Evolutionary conservation across 179 eudicot species (phyloP), one percentile per base, ranked within the genome.

Genomic region (Beta lomatogona): DNA sequence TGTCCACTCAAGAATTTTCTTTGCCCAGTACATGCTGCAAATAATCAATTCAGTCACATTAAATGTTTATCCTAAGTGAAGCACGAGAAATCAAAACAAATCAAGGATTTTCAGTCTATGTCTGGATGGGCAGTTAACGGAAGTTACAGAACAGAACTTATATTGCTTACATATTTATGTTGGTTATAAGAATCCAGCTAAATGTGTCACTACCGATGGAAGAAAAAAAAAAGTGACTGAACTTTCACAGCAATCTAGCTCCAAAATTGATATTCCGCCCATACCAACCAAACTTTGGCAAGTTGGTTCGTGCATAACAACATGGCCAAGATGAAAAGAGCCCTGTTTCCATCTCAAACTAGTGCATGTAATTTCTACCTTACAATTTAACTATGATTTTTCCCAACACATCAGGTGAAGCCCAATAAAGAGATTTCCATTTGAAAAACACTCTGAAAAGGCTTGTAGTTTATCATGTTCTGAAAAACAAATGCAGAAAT

Each of bases 1-100:
- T 54, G 99, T 97, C 99, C 99, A 97, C 82, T 97, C 99, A 13
- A 97, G 98, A 81, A 97, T 94, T 84, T 97, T 97, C 77, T 97
- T 97, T 5, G 99, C 99, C 99, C 99, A 97, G 81, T 97, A 97
- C 99, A 97, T 97, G 85, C 99, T 97, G 92, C 73, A 84, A 19
- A 36, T 36, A 36, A 71, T 57, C n/a, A 52, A 46, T 45, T 58
- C 76, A 46, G 50, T 74, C 67, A 55, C 28, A 44, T 15, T 1
- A 6, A 75, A 31, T 18, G 21, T 55, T 5, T 7, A 15, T 57
- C 25, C 3, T 7, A 14, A 74, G 46, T 28, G 22, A 15, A 54
- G 15, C 64, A 28, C 2, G 21, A 28, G 0, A 3, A 7, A 73
- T 25, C 13, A 9, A 73, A 4, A 28, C 46, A 4, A 57, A 15